phyloP scores from a whole-genome alignment of 192 early-diverging fungal species.

The Backusella macrospora region DNA sequence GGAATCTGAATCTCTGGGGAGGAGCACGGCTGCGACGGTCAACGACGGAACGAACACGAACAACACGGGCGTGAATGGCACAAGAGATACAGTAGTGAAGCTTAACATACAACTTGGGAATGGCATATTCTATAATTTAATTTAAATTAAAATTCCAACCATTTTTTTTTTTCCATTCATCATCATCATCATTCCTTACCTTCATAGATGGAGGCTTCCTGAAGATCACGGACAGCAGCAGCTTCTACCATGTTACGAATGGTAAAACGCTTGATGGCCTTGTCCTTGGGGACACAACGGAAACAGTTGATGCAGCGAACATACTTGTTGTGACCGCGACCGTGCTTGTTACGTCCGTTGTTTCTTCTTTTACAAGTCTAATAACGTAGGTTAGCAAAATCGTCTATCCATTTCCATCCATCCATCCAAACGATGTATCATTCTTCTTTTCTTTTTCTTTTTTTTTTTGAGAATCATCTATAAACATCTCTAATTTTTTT shows the following conservation, averaged over 20 bases:
- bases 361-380: slow-evolving; percentile 99
- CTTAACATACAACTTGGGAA: slow-evolving; percentile 99
- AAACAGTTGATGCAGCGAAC: slow-evolving; percentile 99
- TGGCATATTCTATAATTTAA: slow-evolving; percentile 71
- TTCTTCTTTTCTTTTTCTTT: slow-evolving; percentile 1
- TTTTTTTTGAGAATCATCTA: background rate
- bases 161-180: background rate
- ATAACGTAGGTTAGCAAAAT: background rate
- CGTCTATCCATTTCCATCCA: slow-evolving; percentile 21
- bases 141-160: background rate
- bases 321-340: slow-evolving; percentile 96
- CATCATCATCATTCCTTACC: slow-evolving; percentile 50
- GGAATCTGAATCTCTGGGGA: slow-evolving; percentile 91
- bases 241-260: slow-evolving; percentile 99
- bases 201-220: slow-evolving; percentile 94
- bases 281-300: slow-evolving; percentile 93
- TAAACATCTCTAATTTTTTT: background rate
- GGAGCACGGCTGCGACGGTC: slow-evolving; percentile 93
- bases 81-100: slow-evolving; percentile 97
- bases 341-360: slow-evolving; percentile 98
- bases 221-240: slow-evolving; percentile 95
- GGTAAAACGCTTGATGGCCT: slow-evolving; percentile 99
- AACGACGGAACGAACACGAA: slow-evolving; percentile 90
- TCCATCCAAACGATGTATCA: too few species aligned
- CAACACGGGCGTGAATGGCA: slow-evolving; percentile 93